Evolutionary conservation across 371 early-diverging fungal species (phyloP).

Genomic region (Dinochytrium kinnereticum): DNA sequence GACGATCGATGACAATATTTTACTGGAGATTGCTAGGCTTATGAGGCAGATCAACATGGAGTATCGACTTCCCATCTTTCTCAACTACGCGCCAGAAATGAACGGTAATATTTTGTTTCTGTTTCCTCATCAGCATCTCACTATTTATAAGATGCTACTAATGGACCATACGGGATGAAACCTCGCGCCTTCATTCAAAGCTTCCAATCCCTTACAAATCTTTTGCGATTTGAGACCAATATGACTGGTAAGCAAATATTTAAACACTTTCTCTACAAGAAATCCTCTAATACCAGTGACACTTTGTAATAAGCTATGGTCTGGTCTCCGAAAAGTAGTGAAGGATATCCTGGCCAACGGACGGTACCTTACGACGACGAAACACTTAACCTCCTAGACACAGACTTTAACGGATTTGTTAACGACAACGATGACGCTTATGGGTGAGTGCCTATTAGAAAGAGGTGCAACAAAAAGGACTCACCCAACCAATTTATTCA

Average conservation of each 20-base stretch:
- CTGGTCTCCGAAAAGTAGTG: not conserved
- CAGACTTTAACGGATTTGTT: constrained; percentile 5
- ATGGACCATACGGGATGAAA: not conserved
- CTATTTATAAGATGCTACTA: not conserved
- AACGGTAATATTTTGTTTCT: not conserved
- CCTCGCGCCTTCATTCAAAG: not conserved
- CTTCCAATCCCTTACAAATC: not conserved
- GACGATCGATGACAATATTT: not conserved
- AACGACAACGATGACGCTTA: constrained; percentile 11
- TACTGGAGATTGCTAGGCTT: not conserved
- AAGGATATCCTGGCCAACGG: not conserved
- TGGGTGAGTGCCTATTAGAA: constrained; percentile 2
- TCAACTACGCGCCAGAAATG: constrained; percentile 4
- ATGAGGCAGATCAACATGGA: not conserved
- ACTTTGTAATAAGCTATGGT: too few relatives aligned
- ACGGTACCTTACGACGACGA: not conserved
- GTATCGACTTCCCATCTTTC: not conserved
- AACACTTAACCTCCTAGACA: not conserved
- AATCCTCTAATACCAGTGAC: too few relatives aligned
- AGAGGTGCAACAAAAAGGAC: too few relatives aligned
- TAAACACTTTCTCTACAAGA: too few relatives aligned
- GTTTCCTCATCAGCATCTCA: not conserved
- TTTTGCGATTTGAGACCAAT: not conserved
- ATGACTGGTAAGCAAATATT: constrained; percentile 11
- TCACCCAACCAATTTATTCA: too few relatives aligned